Evolutionary conservation across 73 alveolate species (phyloP).

Genomic region (Uronychia setigera): DNA sequence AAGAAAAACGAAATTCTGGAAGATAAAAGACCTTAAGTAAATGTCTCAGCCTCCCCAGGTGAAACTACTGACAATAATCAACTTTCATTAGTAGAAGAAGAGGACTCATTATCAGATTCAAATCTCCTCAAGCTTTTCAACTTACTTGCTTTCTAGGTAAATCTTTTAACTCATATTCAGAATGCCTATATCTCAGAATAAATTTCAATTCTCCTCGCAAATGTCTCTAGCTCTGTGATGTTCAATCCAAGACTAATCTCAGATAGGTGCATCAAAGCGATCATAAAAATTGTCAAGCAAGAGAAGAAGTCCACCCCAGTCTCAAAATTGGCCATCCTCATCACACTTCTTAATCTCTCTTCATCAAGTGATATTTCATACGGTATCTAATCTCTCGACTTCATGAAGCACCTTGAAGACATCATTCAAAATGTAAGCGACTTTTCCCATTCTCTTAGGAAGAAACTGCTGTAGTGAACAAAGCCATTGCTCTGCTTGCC

Average conservation of each 20-base stretch:
- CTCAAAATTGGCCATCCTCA: constrained; percentile 41
- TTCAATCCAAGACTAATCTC: constrained; percentile 35
- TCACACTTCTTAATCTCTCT: constrained; percentile 46
- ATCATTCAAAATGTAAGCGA: constrained; percentile 34
- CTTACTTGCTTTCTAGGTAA: constrained; percentile 11
- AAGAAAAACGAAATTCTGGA: background rate
- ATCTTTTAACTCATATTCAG: constrained; percentile 19
- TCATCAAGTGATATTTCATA: constrained; percentile 3
- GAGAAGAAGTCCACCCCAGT: constrained; percentile 30
- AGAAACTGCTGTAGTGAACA: constrained; percentile 19
- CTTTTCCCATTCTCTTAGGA: background rate
- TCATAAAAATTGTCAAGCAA: constrained; percentile 36
- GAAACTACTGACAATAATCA: background rate
- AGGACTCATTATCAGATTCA: background rate
- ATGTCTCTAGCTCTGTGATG: constrained; percentile 34
- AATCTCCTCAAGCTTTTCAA: background rate
- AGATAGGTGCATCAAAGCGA: constrained; percentile 44
- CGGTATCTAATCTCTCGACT: constrained; percentile 24
- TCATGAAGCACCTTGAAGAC: constrained; percentile 34
- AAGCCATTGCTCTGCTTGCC: constrained; percentile 55
- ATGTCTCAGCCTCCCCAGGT: background rate
- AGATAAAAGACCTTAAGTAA: background rate
- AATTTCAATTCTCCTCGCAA: constrained; percentile 57
- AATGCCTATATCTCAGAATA: constrained; percentile 54
- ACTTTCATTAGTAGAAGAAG: background rate